Evolutionary conservation across 2,329 filamentous ascomycete genomes (phyloP), one percentile per base, ranked within the genome.

Genomic region (Beauveria scarabaeidicola): DNA sequence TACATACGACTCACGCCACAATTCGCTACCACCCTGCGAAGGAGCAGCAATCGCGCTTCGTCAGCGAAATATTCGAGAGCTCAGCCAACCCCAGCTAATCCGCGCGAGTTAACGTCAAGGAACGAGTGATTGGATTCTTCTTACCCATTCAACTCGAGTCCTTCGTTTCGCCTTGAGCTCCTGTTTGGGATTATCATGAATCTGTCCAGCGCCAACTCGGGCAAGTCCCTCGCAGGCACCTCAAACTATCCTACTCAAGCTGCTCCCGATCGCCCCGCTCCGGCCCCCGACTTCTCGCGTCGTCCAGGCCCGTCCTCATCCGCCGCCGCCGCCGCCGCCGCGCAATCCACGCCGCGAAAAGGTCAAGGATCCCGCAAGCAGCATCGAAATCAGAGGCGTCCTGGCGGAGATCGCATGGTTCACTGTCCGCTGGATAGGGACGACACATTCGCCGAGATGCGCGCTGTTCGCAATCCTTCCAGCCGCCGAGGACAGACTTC

Each of bases 401-500:
- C 91, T 52, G 79, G 82, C 60, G 70, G 68, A 43, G 70, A 73
- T 43, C 68, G 74, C 52, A 77, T 66, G 44, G 65, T 66, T 55
- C 66, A 53, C 29, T 53, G 66, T 25, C 65, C 67, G 9, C 63
- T 88, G 66, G 82, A 88, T 70, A 86, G 92, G 77, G 91, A 96
- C 77, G 91, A 96, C 82, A 85, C 84, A 67, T 87, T 95, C 83
- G 91, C 86, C 64, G 91, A 97, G 77, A 80, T 92, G 63, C 75
- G 81, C 64, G 81, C 81, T 21, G 72, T 84, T 61, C 77, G 80
- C 61, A 84, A 83, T 64, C 73, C 81, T 13, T 79, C 78, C n/a
- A 82, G 81, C 69, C 87, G 94, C 61, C 90, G 94, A 68, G 94
- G 94, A 58, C 93, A 97, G 74, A 97, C 91, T 58, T 96, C 90